Percentiles rank a stretch among this genome's conserved stretches.
phyloP scores from a whole-genome alignment of 1,139 yeast species.

The Saccharomycopsis hybrid region DNA sequence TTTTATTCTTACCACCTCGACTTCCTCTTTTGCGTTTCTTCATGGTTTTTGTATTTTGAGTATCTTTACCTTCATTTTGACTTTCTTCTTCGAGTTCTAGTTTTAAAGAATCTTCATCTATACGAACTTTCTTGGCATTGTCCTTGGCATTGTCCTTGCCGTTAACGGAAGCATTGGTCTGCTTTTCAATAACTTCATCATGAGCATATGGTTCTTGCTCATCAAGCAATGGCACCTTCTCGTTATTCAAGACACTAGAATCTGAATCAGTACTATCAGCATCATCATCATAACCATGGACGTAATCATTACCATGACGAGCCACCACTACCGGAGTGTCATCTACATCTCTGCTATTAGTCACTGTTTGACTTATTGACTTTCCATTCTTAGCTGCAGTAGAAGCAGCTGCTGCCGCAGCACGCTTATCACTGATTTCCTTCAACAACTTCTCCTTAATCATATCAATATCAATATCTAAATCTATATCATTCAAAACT shows the following conservation, averaged over 20 bases:
- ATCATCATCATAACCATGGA: not conserved
- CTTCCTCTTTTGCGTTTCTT: conserved; percentile 76
- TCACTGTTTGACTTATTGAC: conserved; percentile 4
- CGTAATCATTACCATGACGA: not conserved
- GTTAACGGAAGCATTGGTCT: too few species aligned
- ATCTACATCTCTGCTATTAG: too few species aligned
- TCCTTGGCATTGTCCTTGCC: too few species aligned
- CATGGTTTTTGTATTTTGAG: conserved; percentile 22
- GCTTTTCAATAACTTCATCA: too few species aligned
- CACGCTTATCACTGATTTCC: conserved; percentile 2
- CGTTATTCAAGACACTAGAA: not conserved
- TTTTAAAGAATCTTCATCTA: not conserved
- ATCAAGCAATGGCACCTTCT: too few species aligned
- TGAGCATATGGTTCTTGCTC: too few species aligned
- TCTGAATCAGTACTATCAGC: not conserved
- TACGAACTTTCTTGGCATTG: not conserved
- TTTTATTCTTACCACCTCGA: conserved; percentile 70
- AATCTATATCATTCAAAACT: not conserved
- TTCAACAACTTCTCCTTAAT: not conserved
- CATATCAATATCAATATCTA: conserved; percentile 9
- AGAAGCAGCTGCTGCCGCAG: not conserved
- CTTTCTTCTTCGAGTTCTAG: not conserved
- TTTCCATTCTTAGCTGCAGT: not conserved
- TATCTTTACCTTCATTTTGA: conserved; percentile 22
- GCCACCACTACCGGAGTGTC: too few species aligned